phyloP scores from a whole-genome alignment of 345 rosid species.

The Heritiera fomes region DNA sequence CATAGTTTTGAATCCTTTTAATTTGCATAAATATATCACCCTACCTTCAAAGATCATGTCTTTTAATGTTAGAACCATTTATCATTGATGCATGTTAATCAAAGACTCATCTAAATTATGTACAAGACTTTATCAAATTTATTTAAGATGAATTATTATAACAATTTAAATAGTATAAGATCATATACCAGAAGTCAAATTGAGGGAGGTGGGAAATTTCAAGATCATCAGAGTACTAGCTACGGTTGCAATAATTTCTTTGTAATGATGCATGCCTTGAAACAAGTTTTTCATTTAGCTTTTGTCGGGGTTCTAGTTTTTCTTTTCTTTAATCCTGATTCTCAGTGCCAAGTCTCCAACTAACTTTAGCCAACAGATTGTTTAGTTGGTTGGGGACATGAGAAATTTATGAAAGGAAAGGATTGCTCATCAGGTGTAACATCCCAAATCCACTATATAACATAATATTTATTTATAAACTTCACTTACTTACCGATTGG shows the following conservation, averaged over 20 bases:
- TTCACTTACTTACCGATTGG: no score
- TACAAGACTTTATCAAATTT: no score
- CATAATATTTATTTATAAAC: no score
- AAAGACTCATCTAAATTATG: background rate
- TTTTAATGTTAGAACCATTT: background rate
- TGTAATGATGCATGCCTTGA: conserved; percentile 13
- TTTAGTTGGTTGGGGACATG: conserved; percentile 12
- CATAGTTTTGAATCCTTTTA: conserved; percentile 8
- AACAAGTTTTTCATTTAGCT: background rate
- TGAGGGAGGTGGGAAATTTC: background rate
- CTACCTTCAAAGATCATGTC: conserved; percentile 20
- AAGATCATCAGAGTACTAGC: background rate
- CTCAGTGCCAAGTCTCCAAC: background rate
- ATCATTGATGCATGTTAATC: background rate
- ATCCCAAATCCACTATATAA: no score
- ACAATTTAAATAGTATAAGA: background rate
- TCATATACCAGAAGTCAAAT: background rate
- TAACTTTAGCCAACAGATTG: conserved; percentile 15
- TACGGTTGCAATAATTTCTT: background rate
- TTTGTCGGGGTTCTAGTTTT: conserved; percentile 1
- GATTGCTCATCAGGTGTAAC: background rate
- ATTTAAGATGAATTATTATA: no score
- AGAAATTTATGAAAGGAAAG: background rate
- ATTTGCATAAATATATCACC: conserved; percentile 4
- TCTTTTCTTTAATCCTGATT: background rate